phyloP scores from a whole-genome alignment of 139 green algal species.

The Chlamydomonas eustigma region DNA sequence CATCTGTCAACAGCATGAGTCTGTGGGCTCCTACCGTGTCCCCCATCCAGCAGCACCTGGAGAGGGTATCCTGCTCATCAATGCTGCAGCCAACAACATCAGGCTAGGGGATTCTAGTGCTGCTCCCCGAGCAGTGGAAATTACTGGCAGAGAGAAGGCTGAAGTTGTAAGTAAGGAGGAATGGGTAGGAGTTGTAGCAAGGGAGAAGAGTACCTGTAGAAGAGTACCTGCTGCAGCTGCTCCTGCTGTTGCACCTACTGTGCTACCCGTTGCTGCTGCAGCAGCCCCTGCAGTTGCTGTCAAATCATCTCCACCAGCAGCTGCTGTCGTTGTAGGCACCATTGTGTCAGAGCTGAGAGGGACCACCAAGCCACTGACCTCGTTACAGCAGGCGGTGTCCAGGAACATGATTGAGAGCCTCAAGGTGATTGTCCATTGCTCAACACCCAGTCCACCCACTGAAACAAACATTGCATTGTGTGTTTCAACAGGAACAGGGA shows the following conservation, averaged over 20 bases:
- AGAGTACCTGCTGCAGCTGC: slow-evolving; percentile 18
- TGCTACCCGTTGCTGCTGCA: slow-evolving; percentile 29
- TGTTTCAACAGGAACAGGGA: too few species aligned
- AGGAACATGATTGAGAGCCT: slow-evolving; percentile 94
- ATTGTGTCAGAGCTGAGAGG: slow-evolving; percentile 77
- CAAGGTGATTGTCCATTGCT: slow-evolving; percentile 63
- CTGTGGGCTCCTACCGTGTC: neutral
- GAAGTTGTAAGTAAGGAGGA: too few species aligned
- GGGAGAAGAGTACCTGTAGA: too few species aligned
- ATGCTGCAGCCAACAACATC: slow-evolving; percentile 1
- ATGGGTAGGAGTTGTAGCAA: too few species aligned
- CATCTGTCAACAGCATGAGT: neutral
- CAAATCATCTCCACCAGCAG: slow-evolving; percentile 28
- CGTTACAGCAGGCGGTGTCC: slow-evolving; percentile 85
- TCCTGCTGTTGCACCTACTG: slow-evolving; percentile 37
- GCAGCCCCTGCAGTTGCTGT: slow-evolving; percentile 24
- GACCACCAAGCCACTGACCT: slow-evolving; percentile 85
- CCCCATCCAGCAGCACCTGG: neutral
- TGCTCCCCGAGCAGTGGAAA: neutral
- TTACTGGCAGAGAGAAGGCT: too few species aligned
- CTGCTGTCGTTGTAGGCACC: slow-evolving; percentile 42
- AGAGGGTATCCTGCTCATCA: slow-evolving; percentile 15
- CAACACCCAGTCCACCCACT: too few species aligned
- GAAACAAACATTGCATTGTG: too few species aligned
- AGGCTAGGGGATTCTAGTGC: neutral